Percentiles rank a stretch among this genome's conserved stretches.
These are phyloP conservation scores for Coprinellus aureogranulatus DNA, from an alignment of 768 basidiomycete genomes.

Conservation along the genomic window DNA sequence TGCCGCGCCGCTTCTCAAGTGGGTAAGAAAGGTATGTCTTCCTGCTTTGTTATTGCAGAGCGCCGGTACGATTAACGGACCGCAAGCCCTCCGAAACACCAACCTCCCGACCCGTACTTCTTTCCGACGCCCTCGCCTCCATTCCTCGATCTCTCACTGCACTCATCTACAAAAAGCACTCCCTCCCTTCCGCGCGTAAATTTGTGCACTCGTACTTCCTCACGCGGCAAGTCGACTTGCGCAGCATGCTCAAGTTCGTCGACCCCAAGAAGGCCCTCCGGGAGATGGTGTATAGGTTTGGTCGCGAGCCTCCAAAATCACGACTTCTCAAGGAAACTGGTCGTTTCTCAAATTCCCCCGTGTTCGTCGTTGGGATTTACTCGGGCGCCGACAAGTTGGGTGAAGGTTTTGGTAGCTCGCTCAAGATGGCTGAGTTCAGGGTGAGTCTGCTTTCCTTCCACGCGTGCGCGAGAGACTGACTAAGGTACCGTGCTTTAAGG, in stretches of 20 bases:
- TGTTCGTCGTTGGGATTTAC: slow-evolving; percentile 95
- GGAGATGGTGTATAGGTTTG: slow-evolving; percentile 75
- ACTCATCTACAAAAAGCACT: slow-evolving; percentile 83
- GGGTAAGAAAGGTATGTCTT: slow-evolving; percentile 70
- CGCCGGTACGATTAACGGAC: slow-evolving; percentile 18
- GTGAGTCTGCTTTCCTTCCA: slow-evolving; percentile 42
- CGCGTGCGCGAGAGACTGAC: background rate
- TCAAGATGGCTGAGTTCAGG: slow-evolving; percentile 93
- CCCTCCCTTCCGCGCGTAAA: slow-evolving; percentile 79
- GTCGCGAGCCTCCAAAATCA: slow-evolving; percentile 67
- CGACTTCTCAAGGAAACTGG: slow-evolving; percentile 91
- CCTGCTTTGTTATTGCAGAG: slow-evolving; percentile 1
- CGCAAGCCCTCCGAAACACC: slow-evolving; percentile 53
- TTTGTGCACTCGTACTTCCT: slow-evolving; percentile 92
- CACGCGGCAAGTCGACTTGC: slow-evolving; percentile 76
- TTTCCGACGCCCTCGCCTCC: slow-evolving; percentile 85
- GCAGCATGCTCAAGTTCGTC: slow-evolving; percentile 34
- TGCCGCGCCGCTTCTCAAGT: slow-evolving; percentile 71
- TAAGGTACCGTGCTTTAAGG: slow-evolving; percentile 38
- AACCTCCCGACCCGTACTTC: slow-evolving; percentile 53
- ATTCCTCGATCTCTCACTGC: slow-evolving; percentile 86
- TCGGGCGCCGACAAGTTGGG: slow-evolving; percentile 82
- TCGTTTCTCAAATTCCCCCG: slow-evolving; percentile 82
- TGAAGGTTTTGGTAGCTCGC: slow-evolving; percentile 89
- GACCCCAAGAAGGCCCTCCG: slow-evolving; percentile 59